These are phyloP conservation scores for Solanum gandarillasii DNA, from an alignment of 257 asterid species.

Conservation along the genomic window DNA sequence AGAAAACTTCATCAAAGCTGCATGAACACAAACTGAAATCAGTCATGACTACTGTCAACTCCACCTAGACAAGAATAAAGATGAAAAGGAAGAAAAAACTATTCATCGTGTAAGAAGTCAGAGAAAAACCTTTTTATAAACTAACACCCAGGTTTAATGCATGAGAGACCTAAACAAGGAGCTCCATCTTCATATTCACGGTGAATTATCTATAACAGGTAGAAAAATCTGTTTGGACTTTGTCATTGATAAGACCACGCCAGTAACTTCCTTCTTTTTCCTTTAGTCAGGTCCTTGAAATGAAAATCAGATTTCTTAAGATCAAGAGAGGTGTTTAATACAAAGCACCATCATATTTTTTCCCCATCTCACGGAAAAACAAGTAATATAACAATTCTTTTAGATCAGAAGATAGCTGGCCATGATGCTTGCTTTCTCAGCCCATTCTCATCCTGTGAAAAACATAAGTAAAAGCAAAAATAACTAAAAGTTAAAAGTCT, in stretches of 20 bases:
- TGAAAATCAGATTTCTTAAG: background rate
- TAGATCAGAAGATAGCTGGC: background rate
- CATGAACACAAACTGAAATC: background rate
- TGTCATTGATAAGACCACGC: background rate
- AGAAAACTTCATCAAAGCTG: background rate
- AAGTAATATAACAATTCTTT: background rate
- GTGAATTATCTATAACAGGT: background rate
- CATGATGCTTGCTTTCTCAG: background rate
- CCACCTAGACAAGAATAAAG: background rate
- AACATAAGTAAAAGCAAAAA: background rate
- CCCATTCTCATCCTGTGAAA: background rate
- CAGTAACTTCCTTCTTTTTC: background rate
- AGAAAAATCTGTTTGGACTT: background rate
- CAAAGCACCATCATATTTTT: background rate
- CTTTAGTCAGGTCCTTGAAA: background rate
- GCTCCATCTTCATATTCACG: background rate
- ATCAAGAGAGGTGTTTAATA: background rate
- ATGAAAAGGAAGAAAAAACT: background rate
- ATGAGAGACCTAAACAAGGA: background rate
- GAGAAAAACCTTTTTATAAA: background rate
- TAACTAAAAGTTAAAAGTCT: background rate
- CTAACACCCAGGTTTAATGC: background rate
- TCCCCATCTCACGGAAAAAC: background rate
- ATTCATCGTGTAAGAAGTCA: background rate
- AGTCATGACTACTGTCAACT: background rate